These are phyloP conservation scores for Afroboletus lepidellus DNA, from an alignment of 1,284 basidiomycete genomes.

Conservation along the genomic window DNA sequence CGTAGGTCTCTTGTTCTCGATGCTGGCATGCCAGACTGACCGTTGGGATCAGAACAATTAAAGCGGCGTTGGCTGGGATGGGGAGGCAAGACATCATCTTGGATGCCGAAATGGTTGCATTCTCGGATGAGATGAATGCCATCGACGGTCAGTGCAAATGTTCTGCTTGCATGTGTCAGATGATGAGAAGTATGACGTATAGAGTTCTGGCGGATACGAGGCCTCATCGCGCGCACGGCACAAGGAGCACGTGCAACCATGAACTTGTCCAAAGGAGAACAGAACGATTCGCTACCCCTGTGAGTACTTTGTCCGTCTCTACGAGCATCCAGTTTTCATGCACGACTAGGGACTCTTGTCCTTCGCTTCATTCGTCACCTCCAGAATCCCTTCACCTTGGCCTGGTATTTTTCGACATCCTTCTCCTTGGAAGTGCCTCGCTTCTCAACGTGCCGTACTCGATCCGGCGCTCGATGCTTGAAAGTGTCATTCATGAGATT, in stretches of 20 bases:
- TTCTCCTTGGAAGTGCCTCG: slow-evolving; percentile 60
- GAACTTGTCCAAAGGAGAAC: slow-evolving; percentile 16
- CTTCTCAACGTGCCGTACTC: slow-evolving; percentile 58
- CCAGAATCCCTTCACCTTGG: slow-evolving; percentile 58
- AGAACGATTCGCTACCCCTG: slow-evolving; percentile 22
- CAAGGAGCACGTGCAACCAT: slow-evolving; percentile 43
- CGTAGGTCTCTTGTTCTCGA: slow-evolving; percentile 39
- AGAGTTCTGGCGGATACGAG: slow-evolving; percentile 74
- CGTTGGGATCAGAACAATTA: slow-evolving; percentile 49
- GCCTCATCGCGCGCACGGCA: slow-evolving; percentile 56
- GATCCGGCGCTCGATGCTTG: slow-evolving; percentile 58
- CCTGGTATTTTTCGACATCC: slow-evolving; percentile 82
- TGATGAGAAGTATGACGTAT: slow-evolving; percentile 27
- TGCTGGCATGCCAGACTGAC: slow-evolving; percentile 1
- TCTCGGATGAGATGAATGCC: slow-evolving; percentile 48
- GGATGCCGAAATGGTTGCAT: slow-evolving; percentile 89
- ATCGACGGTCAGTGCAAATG: slow-evolving; percentile 54
- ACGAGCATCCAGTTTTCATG: neutral
- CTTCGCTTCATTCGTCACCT: slow-evolving; percentile 48
- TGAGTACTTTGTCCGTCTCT: slow-evolving; percentile 7
- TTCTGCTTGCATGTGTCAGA: neutral
- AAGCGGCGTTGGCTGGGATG: slow-evolving; percentile 51
- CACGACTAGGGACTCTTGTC: slow-evolving; percentile 38
- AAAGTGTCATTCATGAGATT: slow-evolving; percentile 49
- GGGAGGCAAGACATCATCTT: slow-evolving; percentile 57